phyloP scores from a whole-genome alignment of 176 grass and related monocot genomes.

The Rhynchospora breviuscula region DNA sequence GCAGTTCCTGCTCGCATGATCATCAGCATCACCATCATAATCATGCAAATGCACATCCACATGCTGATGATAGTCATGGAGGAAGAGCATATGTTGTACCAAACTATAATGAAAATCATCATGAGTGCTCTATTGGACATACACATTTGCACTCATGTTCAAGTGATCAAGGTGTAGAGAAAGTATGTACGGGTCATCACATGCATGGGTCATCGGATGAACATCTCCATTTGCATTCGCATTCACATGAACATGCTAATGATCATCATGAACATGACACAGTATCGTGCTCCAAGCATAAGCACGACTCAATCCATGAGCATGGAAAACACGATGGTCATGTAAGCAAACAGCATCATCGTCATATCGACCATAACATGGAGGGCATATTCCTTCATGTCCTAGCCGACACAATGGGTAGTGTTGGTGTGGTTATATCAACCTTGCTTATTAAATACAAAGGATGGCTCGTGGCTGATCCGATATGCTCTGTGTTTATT shows the following conservation, averaged over 20 bases:
- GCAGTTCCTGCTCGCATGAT: conserved; percentile 67
- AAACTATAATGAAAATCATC: conserved; percentile 1
- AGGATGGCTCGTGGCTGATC: conserved; percentile 90
- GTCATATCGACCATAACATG: conserved; percentile 95
- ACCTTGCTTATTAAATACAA: conserved; percentile 96
- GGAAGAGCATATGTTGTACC: not conserved
- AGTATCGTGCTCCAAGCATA: conserved; percentile 22
- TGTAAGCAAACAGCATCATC: conserved; percentile 25
- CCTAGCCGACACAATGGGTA: conserved; percentile 96
- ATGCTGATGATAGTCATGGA: conserved; percentile 7
- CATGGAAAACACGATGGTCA: conserved; percentile 22
- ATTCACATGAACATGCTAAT: conserved; percentile 38
- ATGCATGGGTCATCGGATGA: conserved; percentile 22
- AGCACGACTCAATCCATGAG: conserved; percentile 26
- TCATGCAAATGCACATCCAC: conserved; percentile 16
- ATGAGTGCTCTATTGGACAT: conserved; percentile 18
- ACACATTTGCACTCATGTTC: conserved; percentile 30
- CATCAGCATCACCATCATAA: conserved; percentile 32
- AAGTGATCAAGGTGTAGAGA: conserved; percentile 31
- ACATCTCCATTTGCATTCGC: not conserved
- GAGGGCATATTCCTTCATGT: conserved; percentile 99
- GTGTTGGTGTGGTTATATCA: conserved; percentile 79
- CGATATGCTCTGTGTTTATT: conserved; percentile 96
- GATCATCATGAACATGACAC: conserved; percentile 43
- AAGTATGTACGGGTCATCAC: conserved; percentile 32